Evolutionary conservation across 2,329 filamentous ascomycete species (phyloP).

Genomic region (Colletotrichum sp.): DNA sequence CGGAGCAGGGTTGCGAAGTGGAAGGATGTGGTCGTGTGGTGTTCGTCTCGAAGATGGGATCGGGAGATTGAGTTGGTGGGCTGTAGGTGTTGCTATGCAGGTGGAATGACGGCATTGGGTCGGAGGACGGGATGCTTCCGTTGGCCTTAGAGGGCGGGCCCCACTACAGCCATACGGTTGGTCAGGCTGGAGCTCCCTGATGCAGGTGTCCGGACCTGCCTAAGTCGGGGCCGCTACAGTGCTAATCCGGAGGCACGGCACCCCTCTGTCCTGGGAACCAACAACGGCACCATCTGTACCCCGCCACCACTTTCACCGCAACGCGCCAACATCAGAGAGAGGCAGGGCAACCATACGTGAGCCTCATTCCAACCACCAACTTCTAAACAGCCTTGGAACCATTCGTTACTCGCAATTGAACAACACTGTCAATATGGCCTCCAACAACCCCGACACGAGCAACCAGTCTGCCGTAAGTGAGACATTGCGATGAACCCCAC

Average conservation of each 20-base stretch:
- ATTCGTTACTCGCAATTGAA: background rate
- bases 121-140: background rate
- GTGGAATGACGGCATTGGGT: constrained; percentile 6
- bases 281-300: background rate
- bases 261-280: background rate
- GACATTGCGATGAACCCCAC: background rate
- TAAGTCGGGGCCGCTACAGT: background rate
- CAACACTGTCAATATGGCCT: constrained; percentile 35
- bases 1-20: background rate
- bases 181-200: background rate
- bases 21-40: background rate
- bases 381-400: background rate
- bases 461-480: constrained; percentile 39
- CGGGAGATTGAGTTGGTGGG: background rate
- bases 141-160: background rate
- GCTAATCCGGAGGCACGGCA: background rate
- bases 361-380: background rate
- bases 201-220: background rate
- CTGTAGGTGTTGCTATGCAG: background rate
- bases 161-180: background rate
- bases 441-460: constrained; percentile 40
- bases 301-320: background rate
- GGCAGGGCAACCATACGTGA: background rate
- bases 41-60: background rate
- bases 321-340: background rate